These are phyloP conservation scores for Arbutus unedo DNA, from an alignment of 148 eudicot species.

Conservation along the genomic window DNA sequence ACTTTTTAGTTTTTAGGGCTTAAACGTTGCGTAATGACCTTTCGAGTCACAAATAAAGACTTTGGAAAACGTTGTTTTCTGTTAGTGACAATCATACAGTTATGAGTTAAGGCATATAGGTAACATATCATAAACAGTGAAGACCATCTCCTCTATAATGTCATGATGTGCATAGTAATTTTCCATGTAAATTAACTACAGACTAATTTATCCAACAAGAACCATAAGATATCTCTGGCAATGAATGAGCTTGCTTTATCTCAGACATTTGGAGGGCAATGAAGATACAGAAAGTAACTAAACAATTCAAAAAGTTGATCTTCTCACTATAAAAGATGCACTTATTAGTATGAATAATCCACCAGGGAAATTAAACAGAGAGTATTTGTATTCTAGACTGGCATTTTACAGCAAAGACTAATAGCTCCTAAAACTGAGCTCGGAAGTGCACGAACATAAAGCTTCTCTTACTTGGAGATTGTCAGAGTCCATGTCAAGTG, in stretches of 20 bases:
- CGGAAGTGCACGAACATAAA: conserved; percentile 63
- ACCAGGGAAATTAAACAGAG: neutral
- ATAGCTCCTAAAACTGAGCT: conserved; percentile 44
- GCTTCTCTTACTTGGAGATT: conserved; percentile 68
- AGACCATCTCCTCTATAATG: neutral
- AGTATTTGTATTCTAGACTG: neutral
- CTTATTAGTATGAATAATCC: neutral
- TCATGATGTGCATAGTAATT: neutral
- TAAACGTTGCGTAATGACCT: neutral
- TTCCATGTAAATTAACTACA: neutral
- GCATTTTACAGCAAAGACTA: conserved; percentile 9
- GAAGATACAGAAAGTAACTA: neutral
- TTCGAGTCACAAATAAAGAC: neutral
- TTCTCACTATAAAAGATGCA: neutral
- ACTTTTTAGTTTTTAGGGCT: neutral
- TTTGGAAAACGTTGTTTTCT: neutral
- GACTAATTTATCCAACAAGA: neutral
- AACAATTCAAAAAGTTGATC: neutral
- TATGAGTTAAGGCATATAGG: neutral
- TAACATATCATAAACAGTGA: neutral
- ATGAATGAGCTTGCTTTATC: neutral
- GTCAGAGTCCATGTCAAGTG: conserved; percentile 68
- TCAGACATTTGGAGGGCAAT: neutral
- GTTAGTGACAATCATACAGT: neutral
- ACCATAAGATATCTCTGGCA: neutral